phyloP scores from a whole-genome alignment of 1,139 yeast species.

The Pneumocystis jirovecii region DNA sequence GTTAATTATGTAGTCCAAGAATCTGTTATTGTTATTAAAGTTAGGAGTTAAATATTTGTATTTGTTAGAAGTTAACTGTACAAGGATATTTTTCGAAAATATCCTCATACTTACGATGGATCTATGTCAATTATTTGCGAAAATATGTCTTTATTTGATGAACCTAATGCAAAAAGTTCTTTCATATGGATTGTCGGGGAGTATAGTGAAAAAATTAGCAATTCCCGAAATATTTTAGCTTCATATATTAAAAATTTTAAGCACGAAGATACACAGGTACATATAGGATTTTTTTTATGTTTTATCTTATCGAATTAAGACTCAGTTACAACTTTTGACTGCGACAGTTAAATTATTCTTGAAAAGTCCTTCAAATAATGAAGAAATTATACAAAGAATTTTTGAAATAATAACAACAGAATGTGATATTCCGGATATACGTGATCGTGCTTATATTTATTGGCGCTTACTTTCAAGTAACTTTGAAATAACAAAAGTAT shows the following conservation, averaged over 20 bases:
- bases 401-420: conserved; percentile 66
- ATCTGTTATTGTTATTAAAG: conserved; percentile 53
- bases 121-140: conserved; percentile 57
- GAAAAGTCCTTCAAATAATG: conserved; percentile 30
- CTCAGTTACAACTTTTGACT: conserved; percentile 65
- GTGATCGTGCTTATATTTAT: conserved; percentile 86
- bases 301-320: conserved; percentile 16
- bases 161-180: conserved; percentile 53
- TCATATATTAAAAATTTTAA: conserved; percentile 46
- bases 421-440: conserved; percentile 77
- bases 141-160: conserved; percentile 43
- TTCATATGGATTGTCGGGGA: conserved; percentile 85
- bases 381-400: conserved; percentile 48
- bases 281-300: neutral
- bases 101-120: conserved; percentile 53
- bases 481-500: conserved; percentile 32
- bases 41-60: conserved; percentile 17
- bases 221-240: conserved; percentile 31
- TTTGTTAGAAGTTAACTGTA: neutral
- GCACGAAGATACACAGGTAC: conserved; percentile 46
- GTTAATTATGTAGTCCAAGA: conserved; percentile 69
- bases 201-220: conserved; percentile 60
- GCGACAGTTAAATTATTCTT: conserved; percentile 65
- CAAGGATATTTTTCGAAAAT: conserved; percentile 58
- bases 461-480: conserved; percentile 80